Percentiles rank a stretch among this genome's conserved stretches.
These are phyloP conservation scores for Pythium rhizo-oryzae DNA, from an alignment of 352 stramenopile species.

Conservation along the genomic window DNA sequence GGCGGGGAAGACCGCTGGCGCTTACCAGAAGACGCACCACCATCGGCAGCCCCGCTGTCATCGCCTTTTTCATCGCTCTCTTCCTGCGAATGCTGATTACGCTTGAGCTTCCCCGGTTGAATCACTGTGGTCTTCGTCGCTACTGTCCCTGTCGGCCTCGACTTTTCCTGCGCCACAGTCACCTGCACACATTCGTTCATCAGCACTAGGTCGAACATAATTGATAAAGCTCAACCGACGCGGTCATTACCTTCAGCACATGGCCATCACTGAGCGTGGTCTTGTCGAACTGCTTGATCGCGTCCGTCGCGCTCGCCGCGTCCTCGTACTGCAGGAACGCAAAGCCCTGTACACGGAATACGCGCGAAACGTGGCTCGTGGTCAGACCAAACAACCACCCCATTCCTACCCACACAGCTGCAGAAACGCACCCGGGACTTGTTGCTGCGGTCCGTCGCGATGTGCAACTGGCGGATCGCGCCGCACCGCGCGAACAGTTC, in stretches of 20 bases:
- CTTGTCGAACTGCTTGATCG: conserved; percentile 69
- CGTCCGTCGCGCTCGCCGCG: conserved; percentile 37
- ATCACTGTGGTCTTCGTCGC: background rate
- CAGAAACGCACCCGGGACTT: conserved; percentile 55
- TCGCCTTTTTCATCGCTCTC: conserved; percentile 27
- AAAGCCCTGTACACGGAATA: conserved; percentile 44
- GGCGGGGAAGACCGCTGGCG: conserved; percentile 64
- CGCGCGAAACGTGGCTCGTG: too few species aligned
- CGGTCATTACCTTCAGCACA: conserved; percentile 57
- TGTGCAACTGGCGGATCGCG: conserved; percentile 62
- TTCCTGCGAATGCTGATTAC: conserved; percentile 57
- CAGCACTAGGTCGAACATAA: too few species aligned
- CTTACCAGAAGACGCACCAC: conserved; percentile 40
- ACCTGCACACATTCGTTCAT: conserved; percentile 38
- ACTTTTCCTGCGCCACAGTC: conserved; percentile 62
- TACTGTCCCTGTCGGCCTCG: background rate
- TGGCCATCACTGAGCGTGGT: conserved; percentile 68
- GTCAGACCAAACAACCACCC: too few species aligned
- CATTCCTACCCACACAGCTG: too few species aligned
- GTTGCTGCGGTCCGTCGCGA: conserved; percentile 77
- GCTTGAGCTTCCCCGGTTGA: conserved; percentile 65
- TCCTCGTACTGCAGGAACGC: conserved; percentile 81
- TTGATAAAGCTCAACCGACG: too few species aligned
- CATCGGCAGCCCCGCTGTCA: conserved; percentile 25
- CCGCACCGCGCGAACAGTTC: conserved; percentile 63